Conservation (phyloP, 1,139 yeast genomes). For the Taphrina sp. region DNA sequence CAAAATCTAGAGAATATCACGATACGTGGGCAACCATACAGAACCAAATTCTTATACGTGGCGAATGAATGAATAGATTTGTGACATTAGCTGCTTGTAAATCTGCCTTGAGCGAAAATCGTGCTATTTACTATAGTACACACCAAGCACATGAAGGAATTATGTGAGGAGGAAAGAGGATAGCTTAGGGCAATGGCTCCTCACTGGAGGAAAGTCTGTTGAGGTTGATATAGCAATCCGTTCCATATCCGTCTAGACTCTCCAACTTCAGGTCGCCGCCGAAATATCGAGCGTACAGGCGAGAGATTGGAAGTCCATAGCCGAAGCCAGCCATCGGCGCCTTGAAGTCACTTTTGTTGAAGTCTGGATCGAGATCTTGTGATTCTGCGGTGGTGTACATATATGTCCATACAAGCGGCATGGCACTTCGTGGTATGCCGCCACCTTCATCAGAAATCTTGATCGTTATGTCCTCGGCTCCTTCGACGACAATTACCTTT, state of each 20-base stretch:
- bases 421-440: conserved; percentile 80
- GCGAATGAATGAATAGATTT: too few species aligned
- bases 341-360: conserved; percentile 56
- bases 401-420: conserved; percentile 87
- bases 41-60: too few species aligned
- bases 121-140: too few species aligned
- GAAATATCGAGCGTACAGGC: conserved; percentile 83
- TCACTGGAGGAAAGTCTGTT: conserved; percentile 25
- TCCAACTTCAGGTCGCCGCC: conserved; percentile 88
- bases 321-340: conserved; percentile 97
- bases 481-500: conserved; percentile 85
- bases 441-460: conserved; percentile 94
- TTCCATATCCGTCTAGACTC: conserved; percentile 89
- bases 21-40: too few species aligned
- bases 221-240: conserved; percentile 31
- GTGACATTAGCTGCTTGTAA: too few species aligned
- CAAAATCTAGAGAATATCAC: too few species aligned
- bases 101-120: too few species aligned
- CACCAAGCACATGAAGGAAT: too few species aligned
- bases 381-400: conserved; percentile 72
- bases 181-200: conserved; percentile 24
- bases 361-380: conserved; percentile 60
- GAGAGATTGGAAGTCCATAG: conserved; percentile 81
- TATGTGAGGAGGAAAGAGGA: too few species aligned
- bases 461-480: conserved; percentile 87